Evolutionary conservation across 306 rosid genomes (phyloP).

Genomic region (Quercus rubra): DNA sequence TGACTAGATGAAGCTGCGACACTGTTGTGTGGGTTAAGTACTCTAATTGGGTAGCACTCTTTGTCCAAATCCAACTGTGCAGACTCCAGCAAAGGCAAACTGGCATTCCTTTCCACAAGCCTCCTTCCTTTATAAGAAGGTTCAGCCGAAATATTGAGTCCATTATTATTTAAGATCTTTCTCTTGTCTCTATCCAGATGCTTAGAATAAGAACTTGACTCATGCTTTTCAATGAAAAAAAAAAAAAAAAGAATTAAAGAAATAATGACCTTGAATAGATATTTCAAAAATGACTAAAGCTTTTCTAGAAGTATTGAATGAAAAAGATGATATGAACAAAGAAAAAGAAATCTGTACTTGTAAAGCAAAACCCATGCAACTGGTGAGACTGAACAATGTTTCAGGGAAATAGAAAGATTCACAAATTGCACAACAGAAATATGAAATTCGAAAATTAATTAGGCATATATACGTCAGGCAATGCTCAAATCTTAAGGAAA

Average conservation of each 20-base stretch:
- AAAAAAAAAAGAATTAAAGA: constrained; percentile 1
- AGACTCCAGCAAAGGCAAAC: constrained; percentile 22
- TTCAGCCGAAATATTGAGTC: constrained; percentile 21
- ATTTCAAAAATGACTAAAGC: not conserved
- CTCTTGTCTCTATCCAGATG: constrained; percentile 45
- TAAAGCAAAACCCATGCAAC: not conserved
- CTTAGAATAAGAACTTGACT: constrained; percentile 34
- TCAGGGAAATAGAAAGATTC: not conserved
- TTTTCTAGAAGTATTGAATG: not conserved
- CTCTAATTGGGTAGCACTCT: constrained; percentile 26
- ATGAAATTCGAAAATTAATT: not conserved
- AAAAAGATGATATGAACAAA: not conserved
- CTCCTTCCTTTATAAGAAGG: constrained; percentile 52
- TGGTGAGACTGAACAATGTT: not conserved
- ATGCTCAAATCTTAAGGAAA: not conserved
- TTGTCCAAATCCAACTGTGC: constrained; percentile 28
- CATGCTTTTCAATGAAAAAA: constrained; percentile 27
- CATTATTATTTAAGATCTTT: constrained; percentile 27
- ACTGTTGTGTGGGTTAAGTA: constrained; percentile 19
- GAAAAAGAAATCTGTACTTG: not conserved
- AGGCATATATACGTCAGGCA: not conserved
- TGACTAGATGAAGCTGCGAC: constrained; percentile 32
- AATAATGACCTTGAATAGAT: not conserved
- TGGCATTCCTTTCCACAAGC: constrained; percentile 28
- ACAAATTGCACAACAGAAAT: not conserved